These are phyloP conservation scores for Hericium alpestre DNA, from an alignment of 768 basidiomycete species.

Conservation along the genomic window DNA sequence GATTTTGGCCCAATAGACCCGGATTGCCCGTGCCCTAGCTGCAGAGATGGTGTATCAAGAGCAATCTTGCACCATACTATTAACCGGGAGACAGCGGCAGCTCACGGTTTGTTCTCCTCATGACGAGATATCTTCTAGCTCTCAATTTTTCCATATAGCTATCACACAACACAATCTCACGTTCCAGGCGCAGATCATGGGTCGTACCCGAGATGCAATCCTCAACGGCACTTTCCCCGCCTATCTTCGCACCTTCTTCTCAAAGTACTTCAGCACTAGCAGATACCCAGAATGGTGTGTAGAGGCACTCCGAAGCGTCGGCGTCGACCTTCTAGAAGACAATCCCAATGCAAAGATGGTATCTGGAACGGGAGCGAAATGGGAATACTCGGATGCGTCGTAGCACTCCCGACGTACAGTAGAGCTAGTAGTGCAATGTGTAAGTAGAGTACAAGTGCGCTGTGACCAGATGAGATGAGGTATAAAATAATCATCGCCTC, in stretches of 20 bases:
- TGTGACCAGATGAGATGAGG: not conserved
- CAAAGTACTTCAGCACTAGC: conserved; percentile 60
- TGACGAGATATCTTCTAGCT: no score
- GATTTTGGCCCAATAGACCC: conserved; percentile 68
- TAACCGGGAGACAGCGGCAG: conserved; percentile 76
- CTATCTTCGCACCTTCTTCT: conserved; percentile 70
- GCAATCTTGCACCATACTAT: conserved; percentile 68
- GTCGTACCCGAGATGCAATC: conserved; percentile 74
- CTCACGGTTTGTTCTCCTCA: conserved; percentile 63
- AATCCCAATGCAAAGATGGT: conserved; percentile 36
- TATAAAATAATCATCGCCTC: conserved; percentile 13
- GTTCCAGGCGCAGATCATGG: conserved; percentile 84
- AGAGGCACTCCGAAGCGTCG: conserved; percentile 71
- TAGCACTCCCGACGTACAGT: conserved; percentile 2
- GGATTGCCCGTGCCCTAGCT: conserved; percentile 81
- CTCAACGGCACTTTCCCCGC: conserved; percentile 66
- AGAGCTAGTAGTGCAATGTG: not conserved
- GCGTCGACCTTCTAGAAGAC: conserved; percentile 68
- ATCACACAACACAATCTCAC: conserved; percentile 75
- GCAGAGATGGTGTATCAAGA: conserved; percentile 51
- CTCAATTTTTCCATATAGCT: conserved; percentile 31
- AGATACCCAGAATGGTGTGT: conserved; percentile 87
- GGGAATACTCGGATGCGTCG: conserved; percentile 59
- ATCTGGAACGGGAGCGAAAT: conserved; percentile 57
- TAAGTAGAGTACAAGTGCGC: not conserved